Conservation (phyloP, 1,284 basidiomycete species). For the Ceratorhiza oryzae-sativae region DNA sequence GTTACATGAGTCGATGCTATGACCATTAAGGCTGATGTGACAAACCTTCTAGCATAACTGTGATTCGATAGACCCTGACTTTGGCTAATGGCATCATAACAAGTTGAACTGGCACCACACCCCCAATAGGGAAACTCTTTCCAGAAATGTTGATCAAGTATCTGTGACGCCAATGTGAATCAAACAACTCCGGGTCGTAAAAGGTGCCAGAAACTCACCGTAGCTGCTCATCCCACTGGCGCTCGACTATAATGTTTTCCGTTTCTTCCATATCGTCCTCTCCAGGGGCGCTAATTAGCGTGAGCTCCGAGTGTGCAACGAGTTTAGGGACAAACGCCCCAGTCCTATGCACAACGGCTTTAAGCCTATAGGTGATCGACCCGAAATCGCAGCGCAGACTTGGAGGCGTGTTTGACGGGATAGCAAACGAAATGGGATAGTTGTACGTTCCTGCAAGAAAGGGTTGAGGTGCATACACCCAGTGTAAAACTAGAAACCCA, state of each 20-base stretch:
- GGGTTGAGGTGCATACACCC: background rate
- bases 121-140: constrained; percentile 83
- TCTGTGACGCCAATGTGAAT: constrained; percentile 1
- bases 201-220: constrained; percentile 51
- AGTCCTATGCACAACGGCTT: constrained; percentile 83
- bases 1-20: background rate
- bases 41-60: constrained; percentile 83
- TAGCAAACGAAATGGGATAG: constrained; percentile 90
- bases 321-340: constrained; percentile 83
- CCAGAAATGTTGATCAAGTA: constrained; percentile 78
- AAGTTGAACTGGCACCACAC: constrained; percentile 80
- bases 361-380: constrained; percentile 79
- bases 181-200: constrained; percentile 48
- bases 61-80: constrained; percentile 80
- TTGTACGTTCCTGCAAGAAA: constrained; percentile 78
- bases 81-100: constrained; percentile 87
- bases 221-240: constrained; percentile 92
- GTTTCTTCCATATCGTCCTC: constrained; percentile 82
- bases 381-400: constrained; percentile 82
- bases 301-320: constrained; percentile 73
- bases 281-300: constrained; percentile 70
- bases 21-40: constrained; percentile 11
- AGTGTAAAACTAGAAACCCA: constrained; percentile 49
- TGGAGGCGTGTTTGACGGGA: constrained; percentile 84
- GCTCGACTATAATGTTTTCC: constrained; percentile 85